Evolutionary conservation across 2,329 filamentous ascomycete genomes (phyloP), one percentile per base, ranked within the genome.

Genomic region (Ploettnerulaceae sp.): DNA sequence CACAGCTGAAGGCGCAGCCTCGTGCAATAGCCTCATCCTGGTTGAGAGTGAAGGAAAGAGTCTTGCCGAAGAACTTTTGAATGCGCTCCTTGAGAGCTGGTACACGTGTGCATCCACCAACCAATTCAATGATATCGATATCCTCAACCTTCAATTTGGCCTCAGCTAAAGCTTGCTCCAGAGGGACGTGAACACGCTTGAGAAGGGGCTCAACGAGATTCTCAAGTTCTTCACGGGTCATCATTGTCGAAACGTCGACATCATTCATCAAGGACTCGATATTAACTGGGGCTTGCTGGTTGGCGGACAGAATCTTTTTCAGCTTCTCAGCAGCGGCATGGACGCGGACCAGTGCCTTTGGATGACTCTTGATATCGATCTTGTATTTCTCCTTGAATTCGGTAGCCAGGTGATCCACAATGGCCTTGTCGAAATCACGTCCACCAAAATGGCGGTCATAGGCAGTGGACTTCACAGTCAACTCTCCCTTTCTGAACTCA

Each of bases 221-320:
- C 75, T 98, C 93, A 48, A 98, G 82, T 66, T 97, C 91, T 64
- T 95, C 87, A 55, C 93, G 86, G 67, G 91, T 96, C 64, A 98
- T 77, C 77, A 95, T 85, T 51, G 85, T 75, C 44, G 80, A 81
- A 28, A 95, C 93, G 67, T 98, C 93, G 52, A 95, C 75, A 67
- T 98, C 93, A 70, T 97, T 94, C 90, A 98, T 97, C 59, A 98
- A 76, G 26, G 90, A 96, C 75, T 98, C 93, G 63, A 98, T 94
- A 76, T 90, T 97, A 68, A 98, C 71, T 39, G 91, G 89, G 14
- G 91, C 89, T 64, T 86, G 79, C 59, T 90, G 86, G 73, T 97
- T 97, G 66, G 93, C 93, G 26, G 91, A 97, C 47, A 98, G 76
- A 46, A 97, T 84, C 82, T 97, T 97, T 84, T 98, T 98, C 66